Evolutionary conservation across 768 basidiomycete species (phyloP), one percentile per base, ranked within the genome.

Genomic region (Macrolepiota dolichaula): DNA sequence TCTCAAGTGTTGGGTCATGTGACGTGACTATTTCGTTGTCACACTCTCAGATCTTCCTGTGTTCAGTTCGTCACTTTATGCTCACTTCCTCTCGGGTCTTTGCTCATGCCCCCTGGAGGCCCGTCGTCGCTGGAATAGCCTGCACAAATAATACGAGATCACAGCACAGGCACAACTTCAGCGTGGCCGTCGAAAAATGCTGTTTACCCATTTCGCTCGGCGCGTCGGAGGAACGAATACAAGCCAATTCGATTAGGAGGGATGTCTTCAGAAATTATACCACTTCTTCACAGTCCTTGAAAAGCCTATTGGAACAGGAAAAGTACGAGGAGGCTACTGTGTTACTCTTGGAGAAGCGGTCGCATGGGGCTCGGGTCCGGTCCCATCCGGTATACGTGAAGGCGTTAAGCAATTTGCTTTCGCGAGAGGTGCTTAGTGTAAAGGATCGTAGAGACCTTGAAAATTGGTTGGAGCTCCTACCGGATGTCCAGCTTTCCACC

Each of bases 281-380:
- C 54, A 37, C 51, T 54, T 10, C 54, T 57, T 24, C 44, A 53
- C 44, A 64, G 19, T 49, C 59, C 19, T 29, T 61, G 17, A 52
- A 55, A 17, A 19, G 37, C 17, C 71, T 79, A 3, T 70, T 80
- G 3, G 60, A 65, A 17, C 46, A 66, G 5, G 69, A 66, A 17
- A 65, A 73, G 6, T 74, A 68, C 32, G 68, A 67, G 6, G 69
- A 74, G n/a, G 75, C 77, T 2, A 63, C 12, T 10, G 51, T 19
- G 5, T 55, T 84, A 5, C 74, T 76, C 24, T 67, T 71, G 42
- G 81, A 81, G 64, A 63, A 85, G 62, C 55, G 71, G 11, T 67
- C 72, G 4, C 68, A 75, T 59, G 74, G 76, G 15, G 63, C 77
- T 12, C 63, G 68, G 7, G 79, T 85, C 52, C 70, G 71, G 2